Evolutionary conservation across 495 filamentous ascomycete genomes (phyloP).

Genomic region (Aspergillus carlsbadensis): DNA sequence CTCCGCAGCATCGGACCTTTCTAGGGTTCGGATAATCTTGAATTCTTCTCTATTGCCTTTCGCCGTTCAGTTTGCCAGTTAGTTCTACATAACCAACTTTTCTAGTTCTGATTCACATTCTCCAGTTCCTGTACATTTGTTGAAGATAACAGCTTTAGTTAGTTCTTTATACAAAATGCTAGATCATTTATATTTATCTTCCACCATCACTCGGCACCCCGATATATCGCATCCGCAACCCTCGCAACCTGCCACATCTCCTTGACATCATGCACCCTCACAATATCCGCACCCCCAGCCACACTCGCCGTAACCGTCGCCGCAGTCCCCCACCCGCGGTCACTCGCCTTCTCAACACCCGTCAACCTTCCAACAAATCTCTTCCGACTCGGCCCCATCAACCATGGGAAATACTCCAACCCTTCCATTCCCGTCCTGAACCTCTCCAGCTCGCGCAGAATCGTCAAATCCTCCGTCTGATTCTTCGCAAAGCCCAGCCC

Average conservation of each 20-base stretch:
- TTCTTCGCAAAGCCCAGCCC: constrained; percentile 93
- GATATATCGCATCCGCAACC: constrained; percentile 90
- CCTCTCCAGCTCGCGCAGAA: constrained; percentile 65
- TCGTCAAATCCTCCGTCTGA: constrained; percentile 72
- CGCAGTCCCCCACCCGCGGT: constrained; percentile 82
- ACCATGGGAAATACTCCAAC: constrained; percentile 76
- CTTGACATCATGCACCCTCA: constrained; percentile 88
- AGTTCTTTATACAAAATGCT: constrained; percentile 3
- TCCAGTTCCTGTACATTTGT: constrained; percentile 23
- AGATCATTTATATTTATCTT: not conserved
- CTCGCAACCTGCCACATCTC: constrained; percentile 87
- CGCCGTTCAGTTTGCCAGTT: not conserved
- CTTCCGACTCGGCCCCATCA: constrained; percentile 88
- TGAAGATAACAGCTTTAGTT: constrained; percentile 26
- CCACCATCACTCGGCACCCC: constrained; percentile 29
- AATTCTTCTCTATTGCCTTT: not conserved
- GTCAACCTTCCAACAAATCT: constrained; percentile 83
- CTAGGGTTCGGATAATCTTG: not conserved
- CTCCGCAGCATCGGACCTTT: not conserved
- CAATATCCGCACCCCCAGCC: constrained; percentile 89
- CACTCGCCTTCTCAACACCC: constrained; percentile 64
- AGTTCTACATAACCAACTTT: not conserved
- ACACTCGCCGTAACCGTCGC: constrained; percentile 85
- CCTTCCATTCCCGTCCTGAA: constrained; percentile 59
- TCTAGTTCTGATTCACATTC: not conserved